phyloP scores from a whole-genome alignment of 2,329 filamentous ascomycete genomes.

The Alternaria metachromatica region DNA sequence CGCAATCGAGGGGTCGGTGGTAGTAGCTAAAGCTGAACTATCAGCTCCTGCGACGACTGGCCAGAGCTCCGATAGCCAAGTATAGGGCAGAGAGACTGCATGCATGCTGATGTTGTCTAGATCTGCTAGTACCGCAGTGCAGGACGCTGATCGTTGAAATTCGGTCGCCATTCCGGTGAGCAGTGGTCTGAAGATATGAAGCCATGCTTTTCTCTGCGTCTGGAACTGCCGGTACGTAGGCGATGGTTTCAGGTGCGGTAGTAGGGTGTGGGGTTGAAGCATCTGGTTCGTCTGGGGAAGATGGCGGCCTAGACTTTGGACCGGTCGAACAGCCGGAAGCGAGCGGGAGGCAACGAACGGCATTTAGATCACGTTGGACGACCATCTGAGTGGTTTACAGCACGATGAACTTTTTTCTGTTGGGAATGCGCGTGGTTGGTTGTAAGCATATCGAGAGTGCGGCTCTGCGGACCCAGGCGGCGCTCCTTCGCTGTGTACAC shows the following conservation, averaged over 20 bases:
- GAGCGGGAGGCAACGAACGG: constrained; percentile 17
- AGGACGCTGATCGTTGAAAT: neutral
- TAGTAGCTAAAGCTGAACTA: neutral
- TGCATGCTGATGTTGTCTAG: neutral
- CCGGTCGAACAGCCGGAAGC: constrained; percentile 8
- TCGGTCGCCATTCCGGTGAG: neutral
- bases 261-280: constrained; percentile 16
- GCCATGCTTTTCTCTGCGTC: constrained; percentile 11
- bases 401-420: constrained; percentile 13
- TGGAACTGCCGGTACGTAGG: constrained; percentile 11
- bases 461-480: constrained; percentile 18
- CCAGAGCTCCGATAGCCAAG: neutral
- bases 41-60: neutral
- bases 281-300: constrained; percentile 24
- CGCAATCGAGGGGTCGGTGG: neutral
- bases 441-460: constrained; percentile 8
- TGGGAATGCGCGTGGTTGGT: constrained; percentile 14
- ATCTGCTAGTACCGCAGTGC: neutral
- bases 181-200: neutral
- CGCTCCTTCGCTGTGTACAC: neutral
- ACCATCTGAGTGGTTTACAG: constrained; percentile 10
- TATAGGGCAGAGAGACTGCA: neutral
- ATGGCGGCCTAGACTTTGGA: constrained; percentile 10
- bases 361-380: constrained; percentile 2
- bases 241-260: constrained; percentile 17